Percentiles rank a stretch among this genome's conserved stretches.
Evolutionary conservation across 192 early-diverging fungal species (phyloP).

Genomic region (Rhizophagus prolifer): DNA sequence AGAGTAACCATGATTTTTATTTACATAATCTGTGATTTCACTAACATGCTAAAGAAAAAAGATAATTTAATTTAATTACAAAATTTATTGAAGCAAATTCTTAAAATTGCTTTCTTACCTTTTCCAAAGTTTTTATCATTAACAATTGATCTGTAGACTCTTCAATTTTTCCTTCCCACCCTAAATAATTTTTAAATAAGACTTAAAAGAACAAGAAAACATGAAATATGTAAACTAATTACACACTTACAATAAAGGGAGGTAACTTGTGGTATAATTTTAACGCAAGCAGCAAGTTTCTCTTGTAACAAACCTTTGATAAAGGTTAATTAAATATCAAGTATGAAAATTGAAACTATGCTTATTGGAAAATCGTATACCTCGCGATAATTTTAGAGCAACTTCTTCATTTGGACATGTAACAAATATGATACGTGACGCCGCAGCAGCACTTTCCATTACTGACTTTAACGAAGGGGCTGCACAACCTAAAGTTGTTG

Average conservation of each 20-base stretch:
- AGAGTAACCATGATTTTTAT: slow-evolving; percentile 16
- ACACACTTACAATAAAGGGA: slow-evolving; percentile 18
- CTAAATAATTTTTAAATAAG: background rate
- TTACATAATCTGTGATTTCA: slow-evolving; percentile 26
- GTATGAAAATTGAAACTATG: background rate
- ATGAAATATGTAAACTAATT: background rate
- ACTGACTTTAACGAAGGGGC: background rate
- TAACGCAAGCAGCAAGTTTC: slow-evolving; percentile 15
- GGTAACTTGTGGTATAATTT: slow-evolving; percentile 8
- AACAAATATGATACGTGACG: background rate
- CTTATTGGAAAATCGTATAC: background rate
- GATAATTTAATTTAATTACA: background rate
- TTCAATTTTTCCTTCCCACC: slow-evolving; percentile 16
- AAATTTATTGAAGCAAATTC: background rate
- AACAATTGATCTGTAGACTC: slow-evolving; percentile 8
- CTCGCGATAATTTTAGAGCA: background rate
- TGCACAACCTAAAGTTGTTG: background rate
- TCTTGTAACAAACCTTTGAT: slow-evolving; percentile 7
- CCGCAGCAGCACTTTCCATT: background rate
- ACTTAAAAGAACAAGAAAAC: background rate
- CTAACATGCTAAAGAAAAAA: background rate
- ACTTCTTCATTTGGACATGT: background rate
- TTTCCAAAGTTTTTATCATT: slow-evolving; percentile 13
- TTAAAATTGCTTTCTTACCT: background rate
- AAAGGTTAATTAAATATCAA: background rate